A percentile compares a stretch with the other conserved stretches of the same genome.
phyloP scores from a whole-genome alignment of 148 eudicot genomes.

The Fagopyrum homotropicum region DNA sequence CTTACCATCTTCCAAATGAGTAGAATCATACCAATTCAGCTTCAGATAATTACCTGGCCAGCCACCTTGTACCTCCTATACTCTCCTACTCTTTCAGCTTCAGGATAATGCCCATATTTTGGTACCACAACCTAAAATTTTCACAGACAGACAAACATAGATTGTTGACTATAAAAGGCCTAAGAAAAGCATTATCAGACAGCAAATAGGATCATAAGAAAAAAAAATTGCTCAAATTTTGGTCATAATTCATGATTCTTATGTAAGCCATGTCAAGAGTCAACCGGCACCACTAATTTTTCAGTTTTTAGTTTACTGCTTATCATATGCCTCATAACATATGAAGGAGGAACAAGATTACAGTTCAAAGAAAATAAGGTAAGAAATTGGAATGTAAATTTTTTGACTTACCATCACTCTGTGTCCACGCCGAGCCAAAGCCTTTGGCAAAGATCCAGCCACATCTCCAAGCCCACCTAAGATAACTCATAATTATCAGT shows the following conservation, averaged over 20 bases:
- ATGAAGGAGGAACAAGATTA: not conserved
- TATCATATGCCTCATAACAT: not conserved
- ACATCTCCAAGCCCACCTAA: constrained; percentile 99
- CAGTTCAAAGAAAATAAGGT: not conserved
- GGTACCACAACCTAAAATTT: constrained; percentile 70
- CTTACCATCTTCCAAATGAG: not conserved
- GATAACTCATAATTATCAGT: constrained; percentile 23
- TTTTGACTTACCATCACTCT: constrained; percentile 81
- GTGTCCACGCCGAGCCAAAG: constrained; percentile 96
- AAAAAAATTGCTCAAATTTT: not conserved
- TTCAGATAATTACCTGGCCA: constrained; percentile 60
- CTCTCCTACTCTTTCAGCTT: constrained; percentile 62
- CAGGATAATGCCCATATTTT: constrained; percentile 73
- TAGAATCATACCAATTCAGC: not conserved
- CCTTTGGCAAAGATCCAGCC: constrained; percentile 97
- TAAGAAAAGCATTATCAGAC: not conserved
- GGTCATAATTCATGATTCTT: not conserved
- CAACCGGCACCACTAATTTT: not conserved
- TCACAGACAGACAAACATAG: constrained; percentile 4
- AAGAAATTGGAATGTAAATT: not conserved
- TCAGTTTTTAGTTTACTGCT: not conserved
- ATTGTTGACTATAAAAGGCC: not conserved
- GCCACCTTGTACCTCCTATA: constrained; percentile 62
- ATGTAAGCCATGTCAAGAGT: not conserved
- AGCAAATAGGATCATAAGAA: not conserved